Conservation (phyloP, 1,284 basidiomycete genomes). For the Sanghuangporus weigelae region DNA sequence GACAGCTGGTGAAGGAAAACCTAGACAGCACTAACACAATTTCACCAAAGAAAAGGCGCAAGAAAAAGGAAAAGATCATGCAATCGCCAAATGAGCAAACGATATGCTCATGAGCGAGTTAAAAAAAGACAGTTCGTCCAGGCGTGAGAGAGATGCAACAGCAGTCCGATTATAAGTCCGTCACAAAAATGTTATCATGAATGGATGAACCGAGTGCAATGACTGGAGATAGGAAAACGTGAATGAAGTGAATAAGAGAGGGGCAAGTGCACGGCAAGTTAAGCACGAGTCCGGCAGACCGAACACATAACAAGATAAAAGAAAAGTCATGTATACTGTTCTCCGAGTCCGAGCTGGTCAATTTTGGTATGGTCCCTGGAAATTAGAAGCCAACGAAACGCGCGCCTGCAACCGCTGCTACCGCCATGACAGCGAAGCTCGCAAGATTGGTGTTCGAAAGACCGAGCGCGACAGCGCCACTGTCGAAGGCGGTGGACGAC, state of each 20-base stretch:
- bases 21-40: neutral
- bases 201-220: neutral
- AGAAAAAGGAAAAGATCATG: neutral
- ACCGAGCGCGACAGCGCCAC: slow-evolving; percentile 28
- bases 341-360: neutral
- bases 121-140: slow-evolving; percentile 1
- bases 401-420: slow-evolving; percentile 12
- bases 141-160: neutral
- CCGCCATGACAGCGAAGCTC: slow-evolving; percentile 25
- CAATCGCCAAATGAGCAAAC: neutral
- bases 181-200: slow-evolving; percentile 3
- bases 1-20: slow-evolving; percentile 4
- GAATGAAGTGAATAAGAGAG: neutral
- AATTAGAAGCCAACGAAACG: slow-evolving; percentile 12
- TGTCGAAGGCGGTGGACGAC: slow-evolving; percentile 21
- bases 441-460: slow-evolving; percentile 27
- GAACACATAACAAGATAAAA: neutral
- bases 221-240: neutral
- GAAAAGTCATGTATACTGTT: neutral
- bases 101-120: neutral
- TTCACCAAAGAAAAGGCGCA: neutral
- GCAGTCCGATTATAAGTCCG: neutral
- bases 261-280: neutral
- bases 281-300: neutral
- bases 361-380: neutral